Percentiles rank a stretch among this genome's conserved stretches.
Evolutionary conservation across 2,329 filamentous ascomycete genomes (phyloP).

Genomic region (Laburnicola sp.): DNA sequence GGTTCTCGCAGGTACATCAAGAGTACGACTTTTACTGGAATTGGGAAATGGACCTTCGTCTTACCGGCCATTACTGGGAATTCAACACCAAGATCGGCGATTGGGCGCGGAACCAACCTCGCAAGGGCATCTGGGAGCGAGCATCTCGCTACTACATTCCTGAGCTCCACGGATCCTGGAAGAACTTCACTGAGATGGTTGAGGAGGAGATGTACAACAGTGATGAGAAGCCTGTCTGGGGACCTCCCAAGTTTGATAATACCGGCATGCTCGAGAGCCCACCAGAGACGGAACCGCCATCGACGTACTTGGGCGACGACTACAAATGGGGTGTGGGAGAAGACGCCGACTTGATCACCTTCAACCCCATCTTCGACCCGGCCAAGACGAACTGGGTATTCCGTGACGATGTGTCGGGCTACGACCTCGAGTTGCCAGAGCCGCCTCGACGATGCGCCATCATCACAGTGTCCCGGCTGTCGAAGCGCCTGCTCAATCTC

Average conservation of each 20-base stretch:
- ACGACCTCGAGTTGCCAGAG: constrained; percentile 56
- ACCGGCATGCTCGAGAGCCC: constrained; percentile 60
- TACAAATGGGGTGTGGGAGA: constrained; percentile 78
- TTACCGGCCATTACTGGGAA: constrained; percentile 82
- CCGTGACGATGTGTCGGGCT: constrained; percentile 68
- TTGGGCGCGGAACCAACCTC: constrained; percentile 69
- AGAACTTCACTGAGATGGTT: constrained; percentile 67
- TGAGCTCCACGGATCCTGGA: constrained; percentile 66
- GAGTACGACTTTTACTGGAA: constrained; percentile 70
- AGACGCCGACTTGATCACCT: constrained; percentile 72
- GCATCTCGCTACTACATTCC: constrained; percentile 75
- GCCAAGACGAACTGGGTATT: constrained; percentile 74
- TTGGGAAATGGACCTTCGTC: constrained; percentile 86
- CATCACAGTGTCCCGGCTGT: constrained; percentile 74
- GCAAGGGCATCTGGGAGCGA: constrained; percentile 73
- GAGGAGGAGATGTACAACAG: constrained; percentile 60
- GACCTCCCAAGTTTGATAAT: constrained; percentile 54
- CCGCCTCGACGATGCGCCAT: constrained; percentile 76
- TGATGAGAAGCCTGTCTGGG: constrained; percentile 65
- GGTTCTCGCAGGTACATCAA: constrained; percentile 55
- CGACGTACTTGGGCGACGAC: constrained; percentile 62
- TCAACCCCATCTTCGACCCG: constrained; percentile 79
- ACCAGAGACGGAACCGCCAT: constrained; percentile 66
- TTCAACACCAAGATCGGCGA: constrained; percentile 67
- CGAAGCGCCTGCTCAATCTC: constrained; percentile 69